A percentile compares a stretch with the other conserved stretches of the same genome.
These are phyloP conservation scores for Syzygium aromaticum DNA, from an alignment of 345 rosid genomes.

Conservation along the genomic window DNA sequence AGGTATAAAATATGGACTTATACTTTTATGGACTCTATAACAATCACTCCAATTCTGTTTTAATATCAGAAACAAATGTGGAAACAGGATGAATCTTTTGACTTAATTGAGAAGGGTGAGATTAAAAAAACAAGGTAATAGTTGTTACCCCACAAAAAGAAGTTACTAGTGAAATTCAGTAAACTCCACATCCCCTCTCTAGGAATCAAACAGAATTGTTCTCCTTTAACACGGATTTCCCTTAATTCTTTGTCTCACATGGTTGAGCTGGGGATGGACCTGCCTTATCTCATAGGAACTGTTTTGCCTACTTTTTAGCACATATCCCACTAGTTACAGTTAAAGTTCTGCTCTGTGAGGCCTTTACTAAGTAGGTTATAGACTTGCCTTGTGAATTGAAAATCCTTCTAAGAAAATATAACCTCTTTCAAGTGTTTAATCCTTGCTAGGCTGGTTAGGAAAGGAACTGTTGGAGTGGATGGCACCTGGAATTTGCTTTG, in stretches of 20 bases:
- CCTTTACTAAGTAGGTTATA: not conserved
- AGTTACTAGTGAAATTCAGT: not conserved
- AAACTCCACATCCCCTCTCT: not conserved
- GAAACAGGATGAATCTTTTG: not conserved
- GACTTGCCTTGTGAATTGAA: not conserved
- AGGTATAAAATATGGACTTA: conserved; percentile 28
- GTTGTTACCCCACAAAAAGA: not conserved
- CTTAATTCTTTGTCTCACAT: not conserved
- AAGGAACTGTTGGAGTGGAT: not conserved
- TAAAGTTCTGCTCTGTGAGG: not conserved
- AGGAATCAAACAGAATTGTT: not conserved
- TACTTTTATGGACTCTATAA: not conserved
- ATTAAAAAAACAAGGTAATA: not conserved
- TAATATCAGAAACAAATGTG: not conserved
- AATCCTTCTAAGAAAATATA: not conserved
- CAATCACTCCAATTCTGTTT: not conserved
- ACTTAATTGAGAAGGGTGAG: not conserved
- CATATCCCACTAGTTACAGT: not conserved
- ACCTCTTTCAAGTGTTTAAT: not conserved
- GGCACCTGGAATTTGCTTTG: not conserved
- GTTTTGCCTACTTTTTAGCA: not conserved
- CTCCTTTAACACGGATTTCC: not conserved
- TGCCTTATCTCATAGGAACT: not conserved
- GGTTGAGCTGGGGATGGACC: not conserved
- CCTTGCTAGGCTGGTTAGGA: not conserved